Evolutionary conservation across 2,329 filamentous ascomycete species (phyloP), one percentile per base, ranked within the genome.

Genomic region (Stachybotrys echinatus): DNA sequence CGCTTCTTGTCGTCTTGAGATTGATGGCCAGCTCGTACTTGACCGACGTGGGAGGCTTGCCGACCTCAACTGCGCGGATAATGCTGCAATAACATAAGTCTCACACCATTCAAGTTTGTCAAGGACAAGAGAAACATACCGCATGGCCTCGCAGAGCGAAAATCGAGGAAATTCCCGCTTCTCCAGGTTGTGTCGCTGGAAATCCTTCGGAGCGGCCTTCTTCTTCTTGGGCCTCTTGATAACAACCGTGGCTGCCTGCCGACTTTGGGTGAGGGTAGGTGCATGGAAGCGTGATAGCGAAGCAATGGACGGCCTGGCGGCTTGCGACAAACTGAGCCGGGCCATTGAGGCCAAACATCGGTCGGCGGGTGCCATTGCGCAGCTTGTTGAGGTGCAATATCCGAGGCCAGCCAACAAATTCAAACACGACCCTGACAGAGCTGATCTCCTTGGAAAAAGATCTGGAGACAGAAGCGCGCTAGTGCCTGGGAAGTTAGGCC

Each of bases 21-120:
- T 87, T 91, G 60, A 99, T 74, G 61, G 89, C 81, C 47, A 97
- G 62, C 67, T 97, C 94, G 74, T 99, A 99, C 69, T 96, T 97
- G 58, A 84, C 76, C 12, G 77, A 75, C 3, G 79, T 77, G 3
- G 89, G 87, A 45, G 85, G 80, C 48, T 83, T 83, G 63, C 94
- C 92, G 60, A 96, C 92, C 80, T 99, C 94, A 63, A 87, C 85
- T 45, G 94, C 92, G 62, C 90, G 89, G 57, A 99, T 83, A 66
- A 96, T 94, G 65, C 91, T 96, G 49, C 47, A 43, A n/a, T n/a
- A 23, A 10, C 27, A 34, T 34, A 14, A 19, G 46, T 21, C 50
- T 23, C 37, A 49, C 47, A 54, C 55, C 53, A 48, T 52, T 51
- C 43, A 48, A 39, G 23, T 14, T 12, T 12, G 47, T 14, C 27